Base-by-base conservation (phyloP, 2,329 filamentous ascomycete genomes). In the Aureobasidium vineae region DNA sequence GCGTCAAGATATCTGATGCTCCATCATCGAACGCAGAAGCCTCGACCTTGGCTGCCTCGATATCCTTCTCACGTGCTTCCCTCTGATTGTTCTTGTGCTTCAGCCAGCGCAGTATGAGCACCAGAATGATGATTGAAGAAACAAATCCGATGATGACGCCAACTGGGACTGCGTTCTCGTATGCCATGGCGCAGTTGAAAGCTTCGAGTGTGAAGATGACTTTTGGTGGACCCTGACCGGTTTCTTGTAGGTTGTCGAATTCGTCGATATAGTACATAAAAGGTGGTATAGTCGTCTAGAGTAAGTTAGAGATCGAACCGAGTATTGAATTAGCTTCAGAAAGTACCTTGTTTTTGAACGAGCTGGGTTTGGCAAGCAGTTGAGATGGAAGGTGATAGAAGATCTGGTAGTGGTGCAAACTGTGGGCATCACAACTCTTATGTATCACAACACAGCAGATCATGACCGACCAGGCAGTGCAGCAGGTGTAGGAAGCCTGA, bases 401-500 rank as follows among this genome's bases (percentile, higher is more conserved):
- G 5, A 16, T 43, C 10, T 10, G n/a, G 28, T 41, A n/a, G 19
- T 19, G 28, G n/a, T 21, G 21, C 4, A 38, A 50, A 63, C 3
- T 28, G 43, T 28, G 59, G 59, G 45, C 15, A 23, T 38, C 10
- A 36, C 60, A 63, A 28, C 41, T 52, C 47, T 63, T 63, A 49
- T 63, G 43, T 49, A 49, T 41, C 26, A 13, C 26, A n/a, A 36
- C 23, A 45, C 23, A 43, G 54, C 13, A 31, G 54, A 59, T 59
- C 40, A 59, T 45, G 54, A 26, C 38, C 21, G n/a, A 56, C 33
- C 21, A 56, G 56, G 53, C 38, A 40, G 54, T 43, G 54, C 38
- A 59, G 26, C 28, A 31, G 60, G 21, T 28, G 59, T 21, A 63
- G 59, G 59, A 36, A 63, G 47, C 60, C 60, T 63, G 60, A 63